A percentile compares a stretch with the other conserved stretches of the same genome.
Conservation (phyloP, 257 asterid genomes). For the Scutellaria baicalensis region DNA sequence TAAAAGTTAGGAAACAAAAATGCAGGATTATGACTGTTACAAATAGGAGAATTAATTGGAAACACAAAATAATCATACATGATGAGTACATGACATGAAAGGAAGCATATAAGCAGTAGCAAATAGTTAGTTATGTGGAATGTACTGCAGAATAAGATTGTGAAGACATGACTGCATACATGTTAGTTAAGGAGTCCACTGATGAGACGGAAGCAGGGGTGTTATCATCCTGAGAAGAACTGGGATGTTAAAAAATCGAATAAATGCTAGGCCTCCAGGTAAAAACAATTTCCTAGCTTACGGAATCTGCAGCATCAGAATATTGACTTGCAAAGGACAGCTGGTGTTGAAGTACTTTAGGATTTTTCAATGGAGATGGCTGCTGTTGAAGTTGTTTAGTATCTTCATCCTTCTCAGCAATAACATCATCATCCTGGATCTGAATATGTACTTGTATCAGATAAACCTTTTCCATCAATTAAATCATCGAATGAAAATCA, state of each 20-base stretch:
- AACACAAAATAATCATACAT: background rate
- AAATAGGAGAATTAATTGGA: background rate
- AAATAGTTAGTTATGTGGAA: background rate
- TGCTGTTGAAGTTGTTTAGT: conserved; percentile 39
- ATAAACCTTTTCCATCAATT: background rate
- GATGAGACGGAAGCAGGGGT: conserved; percentile 41
- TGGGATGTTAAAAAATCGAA: conserved; percentile 13
- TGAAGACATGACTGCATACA: conserved; percentile 39
- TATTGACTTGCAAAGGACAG: conserved; percentile 57
- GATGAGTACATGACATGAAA: background rate
- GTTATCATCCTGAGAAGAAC: conserved; percentile 66
- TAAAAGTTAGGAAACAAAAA: background rate
- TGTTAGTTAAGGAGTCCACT: conserved; percentile 33
- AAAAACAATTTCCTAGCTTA: conserved; percentile 26
- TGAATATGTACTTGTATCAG: conserved; percentile 16
- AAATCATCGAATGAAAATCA: background rate
- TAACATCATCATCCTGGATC: conserved; percentile 76
- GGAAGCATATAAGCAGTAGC: background rate
- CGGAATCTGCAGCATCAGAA: conserved; percentile 66
- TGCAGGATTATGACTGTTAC: background rate
- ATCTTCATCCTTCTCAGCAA: conserved; percentile 56
- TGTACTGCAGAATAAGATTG: background rate
- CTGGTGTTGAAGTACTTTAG: conserved; percentile 52
- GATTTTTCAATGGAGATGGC: conserved; percentile 31
- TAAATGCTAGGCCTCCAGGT: background rate